Conservation (phyloP, 352 stramenopile species). For the Heterotrichella gracilis region DNA sequence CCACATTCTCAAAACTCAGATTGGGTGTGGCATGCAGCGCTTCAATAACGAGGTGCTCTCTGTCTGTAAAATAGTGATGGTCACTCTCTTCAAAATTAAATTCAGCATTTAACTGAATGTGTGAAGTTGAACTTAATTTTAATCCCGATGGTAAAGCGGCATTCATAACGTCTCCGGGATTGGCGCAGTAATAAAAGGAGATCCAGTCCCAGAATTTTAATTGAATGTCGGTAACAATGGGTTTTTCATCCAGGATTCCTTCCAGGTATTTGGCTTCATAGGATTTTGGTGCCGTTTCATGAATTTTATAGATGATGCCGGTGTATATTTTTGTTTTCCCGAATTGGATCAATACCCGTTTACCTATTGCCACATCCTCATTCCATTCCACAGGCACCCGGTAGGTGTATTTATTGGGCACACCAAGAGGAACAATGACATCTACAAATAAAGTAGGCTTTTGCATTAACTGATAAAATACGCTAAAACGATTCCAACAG, state of each 20-base stretch:
- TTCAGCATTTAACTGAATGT: background rate
- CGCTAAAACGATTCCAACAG: background rate
- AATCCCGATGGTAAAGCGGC: background rate
- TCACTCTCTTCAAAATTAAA: constrained; percentile 6
- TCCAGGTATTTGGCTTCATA: background rate
- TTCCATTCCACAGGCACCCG: background rate
- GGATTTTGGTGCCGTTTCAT: background rate
- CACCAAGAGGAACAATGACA: background rate
- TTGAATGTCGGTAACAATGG: background rate
- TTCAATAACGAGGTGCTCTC: background rate
- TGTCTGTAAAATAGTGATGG: background rate
- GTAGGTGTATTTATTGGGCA: background rate
- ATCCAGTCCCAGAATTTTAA: background rate
- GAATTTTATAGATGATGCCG: background rate
- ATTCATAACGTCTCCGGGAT: background rate
- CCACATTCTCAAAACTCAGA: background rate
- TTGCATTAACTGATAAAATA: background rate
- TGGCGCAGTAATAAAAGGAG: background rate
- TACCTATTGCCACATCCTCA: background rate
- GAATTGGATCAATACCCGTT: background rate
- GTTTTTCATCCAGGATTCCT: background rate
- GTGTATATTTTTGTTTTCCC: background rate
- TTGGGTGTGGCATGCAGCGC: background rate
- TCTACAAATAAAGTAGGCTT: background rate
- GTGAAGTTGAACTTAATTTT: background rate